Conservation (phyloP, 768 basidiomycete species). For the Paxillus rubicundulus region DNA sequence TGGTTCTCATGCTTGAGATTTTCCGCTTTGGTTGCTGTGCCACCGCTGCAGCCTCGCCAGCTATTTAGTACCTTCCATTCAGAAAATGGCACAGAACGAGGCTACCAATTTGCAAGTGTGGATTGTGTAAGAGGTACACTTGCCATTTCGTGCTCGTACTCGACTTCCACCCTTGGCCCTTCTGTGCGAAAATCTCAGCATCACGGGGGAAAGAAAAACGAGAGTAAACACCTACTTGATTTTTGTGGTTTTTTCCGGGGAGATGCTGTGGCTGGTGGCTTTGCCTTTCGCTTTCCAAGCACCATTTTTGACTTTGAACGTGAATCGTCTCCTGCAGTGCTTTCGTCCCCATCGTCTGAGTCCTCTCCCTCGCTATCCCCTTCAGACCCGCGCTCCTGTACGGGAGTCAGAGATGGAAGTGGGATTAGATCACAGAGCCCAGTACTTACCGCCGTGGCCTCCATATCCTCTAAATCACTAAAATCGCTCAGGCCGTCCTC, state of each 20-base stretch:
- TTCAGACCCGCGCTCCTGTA: conserved; percentile 36
- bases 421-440: not conserved
- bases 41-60: too few species aligned
- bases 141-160: conserved; percentile 93
- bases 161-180: conserved; percentile 86
- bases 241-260: conserved; percentile 57
- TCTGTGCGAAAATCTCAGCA: conserved; percentile 37
- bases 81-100: not conserved
- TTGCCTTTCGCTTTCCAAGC: conserved; percentile 70
- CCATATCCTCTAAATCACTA: conserved; percentile 65
- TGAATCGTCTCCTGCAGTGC: conserved; percentile 36
- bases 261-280: conserved; percentile 38
- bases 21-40: too few species aligned
- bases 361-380: conserved; percentile 45
- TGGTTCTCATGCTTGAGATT: too few species aligned
- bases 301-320: conserved; percentile 41
- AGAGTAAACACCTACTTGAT: conserved; percentile 48
- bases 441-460: conserved; percentile 59
- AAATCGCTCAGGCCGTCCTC: conserved; percentile 41
- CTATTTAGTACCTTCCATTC: too few species aligned
- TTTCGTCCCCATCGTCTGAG: conserved; percentile 39
- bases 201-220: not conserved
- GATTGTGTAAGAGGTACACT: conserved; percentile 55
- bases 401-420: conserved; percentile 18
- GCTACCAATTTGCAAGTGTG: conserved; percentile 53